These are phyloP conservation scores for Sugiyamaella americana DNA, from an alignment of 805 yeast species.

Conservation along the genomic window DNA sequence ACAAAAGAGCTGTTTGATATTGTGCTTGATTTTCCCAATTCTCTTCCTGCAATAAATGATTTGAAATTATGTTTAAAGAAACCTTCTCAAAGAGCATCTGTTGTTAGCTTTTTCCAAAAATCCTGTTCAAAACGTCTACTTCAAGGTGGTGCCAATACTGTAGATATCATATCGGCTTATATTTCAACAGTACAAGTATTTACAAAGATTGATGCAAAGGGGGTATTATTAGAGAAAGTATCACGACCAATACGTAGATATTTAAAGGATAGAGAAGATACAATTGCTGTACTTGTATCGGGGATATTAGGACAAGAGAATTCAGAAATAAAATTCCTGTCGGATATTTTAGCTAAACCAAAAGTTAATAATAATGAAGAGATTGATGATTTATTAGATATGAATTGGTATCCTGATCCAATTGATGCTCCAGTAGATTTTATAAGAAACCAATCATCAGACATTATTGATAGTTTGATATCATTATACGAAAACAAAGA, in stretches of 20 bases:
- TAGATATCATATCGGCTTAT: slow-evolving; percentile 62
- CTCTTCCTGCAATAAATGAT: slow-evolving; percentile 51
- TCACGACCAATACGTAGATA: slow-evolving; percentile 69
- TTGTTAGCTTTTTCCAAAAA: slow-evolving; percentile 46
- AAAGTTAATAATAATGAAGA: slow-evolving; percentile 10
- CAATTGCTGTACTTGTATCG: slow-evolving; percentile 59
- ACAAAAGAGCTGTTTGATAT: slow-evolving; percentile 55
- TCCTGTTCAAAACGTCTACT: slow-evolving; percentile 45
- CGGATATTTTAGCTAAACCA: slow-evolving; percentile 47
- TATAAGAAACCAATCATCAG: slow-evolving; percentile 49
- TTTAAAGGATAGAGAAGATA: slow-evolving; percentile 66
- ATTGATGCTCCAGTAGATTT: slow-evolving; percentile 87
- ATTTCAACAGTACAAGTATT: slow-evolving; percentile 68
- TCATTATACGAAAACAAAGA: slow-evolving; percentile 68
- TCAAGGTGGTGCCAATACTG: slow-evolving; percentile 78
- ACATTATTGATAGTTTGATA: slow-evolving; percentile 63
- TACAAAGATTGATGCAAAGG: slow-evolving; percentile 74
- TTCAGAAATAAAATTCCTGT: slow-evolving; percentile 45
- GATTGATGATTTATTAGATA: slow-evolving; percentile 40
- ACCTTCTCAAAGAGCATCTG: slow-evolving; percentile 43
- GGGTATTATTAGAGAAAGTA: slow-evolving; percentile 73
- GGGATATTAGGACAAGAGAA: slow-evolving; percentile 52
- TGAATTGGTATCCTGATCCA: slow-evolving; percentile 80
- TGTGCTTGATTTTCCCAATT: slow-evolving; percentile 47
- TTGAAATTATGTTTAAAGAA: slow-evolving; percentile 46